These are phyloP conservation scores for Microdochium nivale DNA, from an alignment of 2,329 filamentous ascomycete genomes.

Conservation along the genomic window DNA sequence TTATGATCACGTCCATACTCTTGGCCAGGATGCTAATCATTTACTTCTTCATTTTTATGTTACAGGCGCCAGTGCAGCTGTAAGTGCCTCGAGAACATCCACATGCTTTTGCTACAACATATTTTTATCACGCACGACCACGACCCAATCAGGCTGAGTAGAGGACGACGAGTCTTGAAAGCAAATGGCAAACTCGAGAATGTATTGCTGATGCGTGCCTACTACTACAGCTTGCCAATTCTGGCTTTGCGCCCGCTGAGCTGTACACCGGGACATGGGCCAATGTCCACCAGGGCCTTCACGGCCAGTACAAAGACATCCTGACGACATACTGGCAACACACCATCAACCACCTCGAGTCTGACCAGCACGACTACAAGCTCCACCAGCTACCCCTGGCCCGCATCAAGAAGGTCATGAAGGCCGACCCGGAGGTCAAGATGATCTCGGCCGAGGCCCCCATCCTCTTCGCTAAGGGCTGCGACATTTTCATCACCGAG, in stretches of 20 bases:
- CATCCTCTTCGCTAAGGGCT: conserved; percentile 95
- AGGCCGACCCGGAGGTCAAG: conserved; percentile 97
- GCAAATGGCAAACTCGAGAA: not conserved
- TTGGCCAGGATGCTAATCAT: not conserved
- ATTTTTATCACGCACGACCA: not conserved
- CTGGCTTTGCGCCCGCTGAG: conserved; percentile 86
- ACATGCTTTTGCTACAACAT: conserved; percentile 1
- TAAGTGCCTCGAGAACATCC: conserved; percentile 19
- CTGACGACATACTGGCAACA: conserved; percentile 99
- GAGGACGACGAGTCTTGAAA: too few relatives aligned
- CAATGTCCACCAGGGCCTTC: conserved; percentile 94
- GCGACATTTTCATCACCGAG: conserved; percentile 98
- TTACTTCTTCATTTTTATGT: conserved; percentile 11
- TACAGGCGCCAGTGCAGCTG: conserved; percentile 38
- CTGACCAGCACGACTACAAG: conserved; percentile 96
- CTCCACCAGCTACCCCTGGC: conserved; percentile 92
- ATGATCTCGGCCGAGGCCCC: conserved; percentile 99
- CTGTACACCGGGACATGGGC: conserved; percentile 92
- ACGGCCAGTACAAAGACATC: conserved; percentile 90
- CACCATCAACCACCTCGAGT: conserved; percentile 90
- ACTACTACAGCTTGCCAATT: conserved; percentile 61
- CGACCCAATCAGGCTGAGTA: too few relatives aligned
- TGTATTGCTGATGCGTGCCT: conserved; percentile 9
- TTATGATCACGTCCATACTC: not conserved
- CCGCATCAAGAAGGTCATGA: conserved; percentile 99